Conservation (phyloP, 176 grass and related monocot species). For the Cymbopogon citratus region DNA sequence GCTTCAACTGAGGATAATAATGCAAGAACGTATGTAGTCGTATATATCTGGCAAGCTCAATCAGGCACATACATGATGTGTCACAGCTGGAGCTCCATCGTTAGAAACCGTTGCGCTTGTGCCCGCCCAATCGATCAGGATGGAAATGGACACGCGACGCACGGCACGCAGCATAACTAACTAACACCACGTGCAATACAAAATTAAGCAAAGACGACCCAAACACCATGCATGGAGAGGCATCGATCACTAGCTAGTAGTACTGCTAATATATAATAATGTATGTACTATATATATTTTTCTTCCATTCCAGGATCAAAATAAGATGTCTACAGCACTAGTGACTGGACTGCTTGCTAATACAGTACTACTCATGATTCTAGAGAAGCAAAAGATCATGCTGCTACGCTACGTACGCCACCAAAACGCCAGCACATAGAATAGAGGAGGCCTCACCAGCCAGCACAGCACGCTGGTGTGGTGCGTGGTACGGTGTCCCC, state of each 20-base stretch:
- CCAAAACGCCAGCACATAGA: constrained; percentile 28
- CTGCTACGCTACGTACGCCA: not conserved
- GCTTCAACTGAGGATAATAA: not conserved
- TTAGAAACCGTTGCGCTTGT: not conserved
- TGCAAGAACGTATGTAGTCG: not conserved
- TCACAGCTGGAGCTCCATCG: constrained; percentile 18
- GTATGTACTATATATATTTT: not conserved
- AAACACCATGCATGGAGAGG: not conserved
- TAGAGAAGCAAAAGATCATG: not conserved
- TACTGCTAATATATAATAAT: not conserved
- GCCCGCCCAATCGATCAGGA: not conserved
- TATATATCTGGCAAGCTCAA: not conserved
- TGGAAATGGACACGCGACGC: not conserved
- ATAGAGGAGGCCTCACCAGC: not conserved
- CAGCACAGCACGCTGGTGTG: too few relatives aligned
- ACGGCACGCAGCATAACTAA: not conserved
- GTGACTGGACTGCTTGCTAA: not conserved
- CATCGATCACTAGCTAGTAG: too few relatives aligned
- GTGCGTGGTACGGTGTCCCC: not conserved
- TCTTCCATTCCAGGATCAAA: constrained; percentile 12
- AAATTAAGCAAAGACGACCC: not conserved
- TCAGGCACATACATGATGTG: constrained; percentile 1
- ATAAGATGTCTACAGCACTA: not conserved
- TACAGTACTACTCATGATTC: not conserved
- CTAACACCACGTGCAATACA: not conserved